These are phyloP conservation scores for Alternaria novae-zelandiae DNA, from an alignment of 2,329 filamentous ascomycete species.

Conservation along the genomic window DNA sequence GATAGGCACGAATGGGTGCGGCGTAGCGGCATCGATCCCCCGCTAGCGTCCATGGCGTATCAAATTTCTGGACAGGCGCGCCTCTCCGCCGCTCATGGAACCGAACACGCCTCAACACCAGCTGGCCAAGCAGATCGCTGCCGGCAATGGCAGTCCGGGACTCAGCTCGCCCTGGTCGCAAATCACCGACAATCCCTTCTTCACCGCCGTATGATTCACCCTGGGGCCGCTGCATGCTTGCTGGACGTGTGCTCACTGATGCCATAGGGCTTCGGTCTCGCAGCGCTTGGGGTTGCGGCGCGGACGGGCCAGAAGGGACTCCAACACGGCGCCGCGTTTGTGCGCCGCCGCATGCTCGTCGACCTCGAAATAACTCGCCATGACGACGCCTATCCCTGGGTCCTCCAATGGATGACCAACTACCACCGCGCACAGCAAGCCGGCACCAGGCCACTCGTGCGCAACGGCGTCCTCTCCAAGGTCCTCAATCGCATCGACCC, in stretches of 20 bases:
- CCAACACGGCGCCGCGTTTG: slow-evolving; percentile 72
- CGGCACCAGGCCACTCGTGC: slow-evolving; percentile 33
- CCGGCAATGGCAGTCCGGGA: slow-evolving; percentile 40
- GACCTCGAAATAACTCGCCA: slow-evolving; percentile 95
- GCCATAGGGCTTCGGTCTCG: slow-evolving; percentile 80
- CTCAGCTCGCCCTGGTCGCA: slow-evolving; percentile 53
- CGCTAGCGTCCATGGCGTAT: slow-evolving; percentile 25
- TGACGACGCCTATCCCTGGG: slow-evolving; percentile 92
- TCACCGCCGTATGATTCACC: slow-evolving; percentile 55
- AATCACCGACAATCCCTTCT: slow-evolving; percentile 59
- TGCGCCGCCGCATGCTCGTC: slow-evolving; percentile 86
- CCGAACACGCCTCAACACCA: slow-evolving; percentile 46
- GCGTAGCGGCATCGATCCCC: slow-evolving; percentile 11
- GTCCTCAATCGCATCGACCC: slow-evolving; percentile 65
- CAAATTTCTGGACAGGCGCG: slow-evolving; percentile 16
- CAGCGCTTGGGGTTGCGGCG: slow-evolving; percentile 81
- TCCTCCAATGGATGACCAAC: slow-evolving; percentile 91
- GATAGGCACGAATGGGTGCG: not conserved
- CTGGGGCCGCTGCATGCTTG: slow-evolving; percentile 53
- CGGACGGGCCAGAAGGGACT: slow-evolving; percentile 81
- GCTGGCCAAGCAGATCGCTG: slow-evolving; percentile 46
- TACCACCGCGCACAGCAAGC: slow-evolving; percentile 71
- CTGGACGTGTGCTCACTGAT: slow-evolving; percentile 39
- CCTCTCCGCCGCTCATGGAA: slow-evolving; percentile 36
- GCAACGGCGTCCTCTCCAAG: slow-evolving; percentile 56